Base-by-base conservation (phyloP, 108 stramenopile species). In the Cylindrotheca fusiformis region DNA sequence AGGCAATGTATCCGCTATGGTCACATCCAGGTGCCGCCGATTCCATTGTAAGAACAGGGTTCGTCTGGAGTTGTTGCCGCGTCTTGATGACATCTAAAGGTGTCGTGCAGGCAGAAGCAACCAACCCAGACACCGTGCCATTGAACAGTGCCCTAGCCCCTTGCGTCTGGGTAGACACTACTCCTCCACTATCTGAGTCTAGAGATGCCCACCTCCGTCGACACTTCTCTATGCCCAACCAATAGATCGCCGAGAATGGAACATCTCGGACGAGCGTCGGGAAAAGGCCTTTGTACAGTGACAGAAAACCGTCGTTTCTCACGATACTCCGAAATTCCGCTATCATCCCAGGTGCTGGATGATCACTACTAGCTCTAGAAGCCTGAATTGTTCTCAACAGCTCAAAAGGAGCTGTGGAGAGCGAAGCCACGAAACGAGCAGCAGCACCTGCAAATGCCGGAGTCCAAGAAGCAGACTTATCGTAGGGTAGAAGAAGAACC, bases 1-100 rank as follows among this genome's bases (percentile, higher is more conserved):
- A 53, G 6, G 63, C 56, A 51, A 62, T 24, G 2, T 54, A 54
- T 47, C 65, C 65, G 6, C 55, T 4, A 28, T 65, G 44, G 26
- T 47, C 49, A 26, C 63, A 59, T 27, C 51, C 19, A 6, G 26
- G 26, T 6, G n/a, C 50, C 0, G 63, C n/a, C 8, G 67, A 48
- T 50, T 71, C 62, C 25, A 61, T 14, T 2, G 36, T 53, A n/a
- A n/a, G n/a, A 3, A 41, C n/a, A 4, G 23, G 27, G 25, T 21
- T 18, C 3, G n/a, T 48, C 23, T 14, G 22, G 57, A 80, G 69
- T 77, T 97, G 97, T 28, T 52, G 72, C 51, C 92, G 58, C 10
- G 98, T 98, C 70, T 99, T 99, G 66, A 96, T 67, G 21, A 97
- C 96, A 72, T 99, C 98, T 33, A 97, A 85, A 6, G 98, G 98